Conservation (phyloP, 768 basidiomycete genomes). For the Macrolepiota albuminosa region DNA sequence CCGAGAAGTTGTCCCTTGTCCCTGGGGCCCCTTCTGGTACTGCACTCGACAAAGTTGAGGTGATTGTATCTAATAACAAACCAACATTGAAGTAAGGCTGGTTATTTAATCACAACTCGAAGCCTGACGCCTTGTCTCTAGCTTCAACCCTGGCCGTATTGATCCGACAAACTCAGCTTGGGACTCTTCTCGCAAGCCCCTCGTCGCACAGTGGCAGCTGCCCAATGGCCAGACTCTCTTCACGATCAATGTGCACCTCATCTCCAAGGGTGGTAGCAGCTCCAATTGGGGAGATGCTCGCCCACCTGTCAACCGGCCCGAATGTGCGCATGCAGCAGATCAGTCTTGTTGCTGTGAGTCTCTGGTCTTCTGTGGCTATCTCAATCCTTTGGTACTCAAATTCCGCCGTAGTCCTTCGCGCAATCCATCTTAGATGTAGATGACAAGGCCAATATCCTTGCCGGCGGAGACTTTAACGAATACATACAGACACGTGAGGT, state of each 20-base stretch:
- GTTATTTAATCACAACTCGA: not conserved
- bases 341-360: constrained; percentile 43
- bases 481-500: constrained; percentile 49
- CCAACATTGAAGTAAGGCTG: constrained; percentile 38
- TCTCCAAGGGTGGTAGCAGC: constrained; percentile 53
- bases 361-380: not conserved
- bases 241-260: constrained; percentile 57
- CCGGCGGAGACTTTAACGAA: constrained; percentile 63
- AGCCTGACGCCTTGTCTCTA: constrained; percentile 18
- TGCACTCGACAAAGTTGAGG: constrained; percentile 39
- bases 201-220: constrained; percentile 54
- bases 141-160: constrained; percentile 60
- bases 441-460: constrained; percentile 42
- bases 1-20: constrained; percentile 44
- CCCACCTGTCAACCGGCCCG: constrained; percentile 51
- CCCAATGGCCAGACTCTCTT: constrained; percentile 39
- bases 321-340: constrained; percentile 47
- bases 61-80: constrained; percentile 24
- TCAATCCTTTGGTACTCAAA: not conserved
- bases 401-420: constrained; percentile 39
- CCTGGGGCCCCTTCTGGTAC: constrained; percentile 43
- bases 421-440: constrained; percentile 37
- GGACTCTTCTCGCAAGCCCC: constrained; percentile 53
- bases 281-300: constrained; percentile 52
- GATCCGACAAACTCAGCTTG: constrained; percentile 53